Evolutionary conservation across 805 yeast genomes (phyloP).

Genomic region (Dipodascus albidus): DNA sequence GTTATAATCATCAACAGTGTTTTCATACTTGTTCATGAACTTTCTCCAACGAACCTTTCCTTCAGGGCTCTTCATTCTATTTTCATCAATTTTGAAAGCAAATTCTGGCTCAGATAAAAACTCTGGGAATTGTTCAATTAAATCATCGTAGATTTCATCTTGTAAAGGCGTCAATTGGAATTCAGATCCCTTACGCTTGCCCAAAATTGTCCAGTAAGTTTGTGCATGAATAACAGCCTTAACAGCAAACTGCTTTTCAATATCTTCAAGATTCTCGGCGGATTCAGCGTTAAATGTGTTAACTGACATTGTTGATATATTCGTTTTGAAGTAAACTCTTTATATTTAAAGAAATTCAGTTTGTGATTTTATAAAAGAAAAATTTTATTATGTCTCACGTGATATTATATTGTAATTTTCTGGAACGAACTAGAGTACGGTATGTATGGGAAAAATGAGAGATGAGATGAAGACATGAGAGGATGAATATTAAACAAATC

Average conservation of each 20-base stretch:
- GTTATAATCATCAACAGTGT: conserved; percentile 75
- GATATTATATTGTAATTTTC: no score
- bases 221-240: conserved; percentile 94
- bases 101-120: conserved; percentile 44
- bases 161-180: conserved; percentile 39
- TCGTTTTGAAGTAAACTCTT: no score
- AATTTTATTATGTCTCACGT: no score
- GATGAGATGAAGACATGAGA: no score
- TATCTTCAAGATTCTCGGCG: conserved; percentile 91
- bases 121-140: conserved; percentile 76
- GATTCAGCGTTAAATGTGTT: conserved; percentile 63
- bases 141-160: conserved; percentile 29
- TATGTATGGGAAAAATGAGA: no score
- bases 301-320: neutral
- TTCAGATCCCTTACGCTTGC: conserved; percentile 65
- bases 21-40: conserved; percentile 73
- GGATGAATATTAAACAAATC: no score
- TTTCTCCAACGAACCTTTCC: conserved; percentile 90
- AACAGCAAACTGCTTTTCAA: conserved; percentile 96
- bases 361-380: no score
- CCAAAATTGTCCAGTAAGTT: conserved; percentile 78
- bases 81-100: conserved; percentile 54
- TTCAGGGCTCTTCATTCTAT: conserved; percentile 62
- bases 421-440: no score
- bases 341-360: no score